Base-by-base conservation (phyloP, 1,139 yeast species). In the Hanseniaspora gamundiae region DNA sequence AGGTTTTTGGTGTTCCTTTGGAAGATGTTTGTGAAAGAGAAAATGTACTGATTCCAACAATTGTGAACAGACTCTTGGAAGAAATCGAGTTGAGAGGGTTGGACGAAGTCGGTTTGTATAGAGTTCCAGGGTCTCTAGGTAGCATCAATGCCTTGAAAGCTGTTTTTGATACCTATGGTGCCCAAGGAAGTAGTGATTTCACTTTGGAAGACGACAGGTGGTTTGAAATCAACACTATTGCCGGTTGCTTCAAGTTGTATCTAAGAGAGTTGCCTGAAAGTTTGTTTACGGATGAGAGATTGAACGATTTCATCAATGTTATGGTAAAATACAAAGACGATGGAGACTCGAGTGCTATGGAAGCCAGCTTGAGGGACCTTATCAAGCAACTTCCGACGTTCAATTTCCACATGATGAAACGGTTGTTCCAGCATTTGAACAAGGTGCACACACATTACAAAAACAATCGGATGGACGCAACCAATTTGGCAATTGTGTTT, bases 221-320 rank as follows among this genome's bases (percentile, higher is more conserved):
- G 66, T 78, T 78, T 56, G 96, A 87, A 60, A 76, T 86, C 40
- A 93, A 91, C 60, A 83, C 94, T 1, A 76, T 87, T 41, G 88
- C 97, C 1, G 94, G 95, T 39, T 78, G 94, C 54, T 80, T 91
- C 53, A 91, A 91, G 61, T 73, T 83, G 48, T 88, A 76, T 57
- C 66, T 91, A 52, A 73, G 98, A 51, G 97, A 87, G 54, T 65
- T 91, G 41, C 96, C 96, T 0, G 95, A 88, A 55, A 85, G 95
- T 1, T 63, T 88, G 35, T 71, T 91, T 45, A 78, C 93, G 0
- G 74, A 71, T 40, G 70, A 69, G 26, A 68, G 79, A 46, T 73
- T 83, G 24, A 68, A 68, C 2, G 70, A 68, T 39, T 74, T 79
- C 55, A 67, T 74, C 49, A 52, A 54, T 29, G 43, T 62, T 10